Evolutionary conservation across 2,329 filamentous ascomycete genomes (phyloP).

Genomic region (Dothideomycetes sp.): DNA sequence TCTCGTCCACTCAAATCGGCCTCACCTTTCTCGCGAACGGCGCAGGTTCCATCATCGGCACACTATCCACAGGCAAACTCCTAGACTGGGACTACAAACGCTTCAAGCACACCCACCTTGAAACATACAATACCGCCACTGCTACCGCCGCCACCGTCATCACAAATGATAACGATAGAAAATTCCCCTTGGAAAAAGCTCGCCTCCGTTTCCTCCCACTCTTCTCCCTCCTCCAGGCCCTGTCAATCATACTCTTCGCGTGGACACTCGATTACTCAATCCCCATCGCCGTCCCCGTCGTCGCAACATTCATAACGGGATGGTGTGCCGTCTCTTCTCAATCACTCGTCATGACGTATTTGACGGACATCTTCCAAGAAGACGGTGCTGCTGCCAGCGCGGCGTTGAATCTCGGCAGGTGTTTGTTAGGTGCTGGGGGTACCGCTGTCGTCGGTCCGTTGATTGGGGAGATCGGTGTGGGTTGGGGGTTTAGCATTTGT

Average conservation of each 20-base stretch:
- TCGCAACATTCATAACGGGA: constrained; percentile 44
- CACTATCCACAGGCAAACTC: constrained; percentile 43
- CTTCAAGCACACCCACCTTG: no score
- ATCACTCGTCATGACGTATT: constrained; percentile 42
- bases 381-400: constrained; percentile 44
- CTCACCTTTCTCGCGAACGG: constrained; percentile 49
- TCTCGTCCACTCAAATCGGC: constrained; percentile 39
- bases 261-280: constrained; percentile 42
- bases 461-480: no score
- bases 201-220: constrained; percentile 42
- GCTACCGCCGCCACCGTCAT: no score
- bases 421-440: constrained; percentile 44
- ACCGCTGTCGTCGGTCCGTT: no score
- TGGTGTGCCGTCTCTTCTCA: constrained; percentile 44
- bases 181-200: constrained; percentile 43
- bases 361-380: constrained; percentile 45
- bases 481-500: no score
- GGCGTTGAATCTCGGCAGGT: constrained; percentile 45
- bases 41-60: constrained; percentile 45
- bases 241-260: constrained; percentile 42
- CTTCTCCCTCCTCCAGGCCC: constrained; percentile 37
- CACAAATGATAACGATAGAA: no score
- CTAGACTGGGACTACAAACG: constrained; percentile 44
- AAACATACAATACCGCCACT: no score
- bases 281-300: constrained; percentile 42